phyloP scores from a whole-genome alignment of 179 eudicot species.

The Beta corolliflora region DNA sequence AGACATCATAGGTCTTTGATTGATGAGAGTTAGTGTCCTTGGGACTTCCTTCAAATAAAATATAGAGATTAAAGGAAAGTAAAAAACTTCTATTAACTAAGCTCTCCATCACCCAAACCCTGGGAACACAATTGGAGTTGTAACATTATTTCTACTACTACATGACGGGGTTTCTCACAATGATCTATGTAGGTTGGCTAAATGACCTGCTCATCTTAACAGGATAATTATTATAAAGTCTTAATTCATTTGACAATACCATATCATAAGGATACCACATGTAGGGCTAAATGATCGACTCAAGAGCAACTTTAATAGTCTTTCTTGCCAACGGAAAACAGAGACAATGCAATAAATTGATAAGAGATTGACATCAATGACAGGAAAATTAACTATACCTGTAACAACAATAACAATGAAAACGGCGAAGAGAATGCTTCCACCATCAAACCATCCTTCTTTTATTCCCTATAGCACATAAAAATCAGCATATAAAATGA shows the following conservation, averaged over 20 bases:
- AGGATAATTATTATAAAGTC: not conserved
- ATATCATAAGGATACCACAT: not conserved
- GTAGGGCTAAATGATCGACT: not conserved
- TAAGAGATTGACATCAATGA: not conserved
- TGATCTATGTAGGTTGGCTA: not conserved
- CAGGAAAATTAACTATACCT: slow-evolving; percentile 46
- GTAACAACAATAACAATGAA: slow-evolving; percentile 78
- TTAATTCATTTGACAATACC: not conserved
- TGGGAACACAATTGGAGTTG: not conserved
- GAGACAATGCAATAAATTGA: not conserved
- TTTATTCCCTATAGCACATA: slow-evolving; percentile 61
- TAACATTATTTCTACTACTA: not conserved
- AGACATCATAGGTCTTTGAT: too few species aligned
- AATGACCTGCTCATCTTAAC: not conserved
- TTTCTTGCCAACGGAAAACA: not conserved
- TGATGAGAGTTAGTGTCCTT: too few species aligned
- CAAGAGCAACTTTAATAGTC: not conserved
- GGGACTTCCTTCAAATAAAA: too few species aligned
- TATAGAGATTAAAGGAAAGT: too few species aligned
- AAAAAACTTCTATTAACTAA: not conserved
- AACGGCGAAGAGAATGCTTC: slow-evolving; percentile 93
- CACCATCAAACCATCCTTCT: slow-evolving; percentile 99
- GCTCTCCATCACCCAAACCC: not conserved
- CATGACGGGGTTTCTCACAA: not conserved
- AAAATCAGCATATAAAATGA: not conserved